Percentiles rank a stretch among this genome's conserved stretches.
Evolutionary conservation across 1,139 yeast species (phyloP).

Genomic region (Yarrowia galli): DNA sequence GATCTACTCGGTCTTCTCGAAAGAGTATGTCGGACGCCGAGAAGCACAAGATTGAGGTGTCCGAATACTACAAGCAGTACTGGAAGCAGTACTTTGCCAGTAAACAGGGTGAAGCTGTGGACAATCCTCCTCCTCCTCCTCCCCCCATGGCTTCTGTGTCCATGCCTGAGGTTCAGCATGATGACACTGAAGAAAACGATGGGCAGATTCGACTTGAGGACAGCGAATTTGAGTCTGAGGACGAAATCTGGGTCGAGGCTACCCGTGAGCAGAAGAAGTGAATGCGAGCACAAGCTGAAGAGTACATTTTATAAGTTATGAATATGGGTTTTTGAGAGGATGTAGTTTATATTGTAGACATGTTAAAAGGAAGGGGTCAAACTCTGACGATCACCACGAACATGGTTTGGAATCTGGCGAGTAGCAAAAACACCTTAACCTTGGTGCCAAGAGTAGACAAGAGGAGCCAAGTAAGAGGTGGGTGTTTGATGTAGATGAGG

Average conservation of each 20-base stretch:
- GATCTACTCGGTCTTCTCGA: slow-evolving; percentile 2
- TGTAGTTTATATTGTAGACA: neutral
- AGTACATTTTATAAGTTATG: slow-evolving; percentile 19
- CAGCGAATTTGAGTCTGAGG: slow-evolving; percentile 36
- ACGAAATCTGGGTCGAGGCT: slow-evolving; percentile 35
- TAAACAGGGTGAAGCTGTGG: neutral
- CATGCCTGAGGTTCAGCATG: slow-evolving; percentile 26
- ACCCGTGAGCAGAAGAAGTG: slow-evolving; percentile 6
- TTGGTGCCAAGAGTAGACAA: neutral
- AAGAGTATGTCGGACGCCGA: slow-evolving; percentile 16
- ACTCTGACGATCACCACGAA: neutral
- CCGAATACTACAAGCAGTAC: slow-evolving; percentile 38
- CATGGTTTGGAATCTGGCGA: neutral
- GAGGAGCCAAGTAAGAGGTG: neutral
- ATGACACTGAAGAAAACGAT: neutral
- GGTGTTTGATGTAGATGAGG: too few species aligned
- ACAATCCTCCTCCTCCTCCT: slow-evolving; percentile 24
- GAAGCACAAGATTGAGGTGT: slow-evolving; percentile 30
- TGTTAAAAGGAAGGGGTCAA: too few species aligned
- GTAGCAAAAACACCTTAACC: slow-evolving; percentile 11
- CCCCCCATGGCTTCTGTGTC: slow-evolving; percentile 12
- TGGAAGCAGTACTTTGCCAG: slow-evolving; percentile 35
- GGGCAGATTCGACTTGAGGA: slow-evolving; percentile 27
- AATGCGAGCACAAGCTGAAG: neutral
- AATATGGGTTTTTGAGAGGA: neutral